Conservation (phyloP, 2,329 filamentous ascomycete genomes). For the Trichoderma aggressivum region DNA sequence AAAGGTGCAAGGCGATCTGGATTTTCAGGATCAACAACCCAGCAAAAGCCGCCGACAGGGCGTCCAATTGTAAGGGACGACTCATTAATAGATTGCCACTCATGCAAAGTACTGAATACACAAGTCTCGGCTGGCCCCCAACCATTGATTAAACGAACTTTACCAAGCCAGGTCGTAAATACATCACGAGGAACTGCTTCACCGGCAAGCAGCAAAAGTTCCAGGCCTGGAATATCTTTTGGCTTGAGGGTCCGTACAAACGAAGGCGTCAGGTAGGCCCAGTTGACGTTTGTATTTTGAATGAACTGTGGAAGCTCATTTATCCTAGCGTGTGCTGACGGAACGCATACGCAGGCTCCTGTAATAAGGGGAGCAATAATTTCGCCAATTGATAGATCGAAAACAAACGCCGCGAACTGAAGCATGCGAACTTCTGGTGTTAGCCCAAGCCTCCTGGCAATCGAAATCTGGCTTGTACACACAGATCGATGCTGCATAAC, state of each 20-base stretch:
- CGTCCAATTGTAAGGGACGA: slow-evolving; percentile 12
- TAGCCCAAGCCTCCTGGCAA: not conserved
- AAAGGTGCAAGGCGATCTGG: slow-evolving; percentile 23
- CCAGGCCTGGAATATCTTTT: not conserved
- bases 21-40: slow-evolving; percentile 25
- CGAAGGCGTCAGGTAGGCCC: slow-evolving; percentile 7
- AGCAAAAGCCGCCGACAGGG: slow-evolving; percentile 17
- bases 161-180: slow-evolving; percentile 16
- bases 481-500: slow-evolving; percentile 20
- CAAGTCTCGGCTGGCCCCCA: slow-evolving; percentile 43
- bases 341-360: slow-evolving; percentile 25
- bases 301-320: slow-evolving; percentile 15
- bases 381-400: slow-evolving; percentile 20
- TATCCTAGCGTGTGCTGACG: slow-evolving; percentile 13
- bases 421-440: not conserved
- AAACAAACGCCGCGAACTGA: slow-evolving; percentile 21
- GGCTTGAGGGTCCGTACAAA: not conserved
- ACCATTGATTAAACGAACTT: slow-evolving; percentile 36
- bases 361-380: slow-evolving; percentile 12
- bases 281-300: not conserved
- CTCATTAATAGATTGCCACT: not conserved
- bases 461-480: slow-evolving; percentile 1
- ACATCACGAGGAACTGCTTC: not conserved
- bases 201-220: slow-evolving; percentile 7
- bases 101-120: slow-evolving; percentile 23